Evolutionary conservation across 2,329 filamentous ascomycete species (phyloP).

Genomic region (Alternaria novae-zelandiae): DNA sequence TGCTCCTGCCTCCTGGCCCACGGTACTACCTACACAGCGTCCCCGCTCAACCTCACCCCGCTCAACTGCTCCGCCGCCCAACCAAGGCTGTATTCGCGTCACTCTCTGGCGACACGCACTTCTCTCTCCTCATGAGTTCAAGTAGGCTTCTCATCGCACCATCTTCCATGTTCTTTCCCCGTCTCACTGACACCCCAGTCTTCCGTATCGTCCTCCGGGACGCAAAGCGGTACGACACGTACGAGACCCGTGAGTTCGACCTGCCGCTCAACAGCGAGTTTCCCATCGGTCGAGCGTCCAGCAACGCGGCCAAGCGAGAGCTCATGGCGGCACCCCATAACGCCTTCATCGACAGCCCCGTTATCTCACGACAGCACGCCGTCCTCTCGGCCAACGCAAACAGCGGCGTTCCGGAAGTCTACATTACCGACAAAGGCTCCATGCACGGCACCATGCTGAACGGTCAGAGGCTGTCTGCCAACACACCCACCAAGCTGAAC

Average conservation of each 20-base stretch:
- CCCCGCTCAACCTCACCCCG: slow-evolving; percentile 14
- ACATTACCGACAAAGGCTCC: slow-evolving; percentile 62
- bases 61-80: background rate
- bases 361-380: slow-evolving; percentile 75
- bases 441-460: slow-evolving; percentile 69
- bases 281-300: slow-evolving; percentile 54
- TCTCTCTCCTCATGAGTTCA: slow-evolving; percentile 12
- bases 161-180: background rate
- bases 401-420: slow-evolving; percentile 43
- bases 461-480: slow-evolving; percentile 38
- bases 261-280: slow-evolving; percentile 34
- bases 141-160: slow-evolving; percentile 14
- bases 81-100: background rate
- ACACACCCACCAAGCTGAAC: slow-evolving; percentile 29
- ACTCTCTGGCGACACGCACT: background rate
- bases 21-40: slow-evolving; percentile 1
- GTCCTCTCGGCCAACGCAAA: slow-evolving; percentile 42
- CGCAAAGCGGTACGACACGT: slow-evolving; percentile 50
- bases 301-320: slow-evolving; percentile 48
- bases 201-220: slow-evolving; percentile 42
- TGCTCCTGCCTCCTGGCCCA: slow-evolving; percentile 1
- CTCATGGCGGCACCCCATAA: slow-evolving; percentile 59
- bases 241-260: slow-evolving; percentile 39
- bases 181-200: slow-evolving; percentile 21
- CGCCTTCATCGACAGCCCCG: slow-evolving; percentile 72